Evolutionary conservation across 768 basidiomycete species (phyloP), one percentile per base, ranked within the genome.

Genomic region (Serendipita sp.): DNA sequence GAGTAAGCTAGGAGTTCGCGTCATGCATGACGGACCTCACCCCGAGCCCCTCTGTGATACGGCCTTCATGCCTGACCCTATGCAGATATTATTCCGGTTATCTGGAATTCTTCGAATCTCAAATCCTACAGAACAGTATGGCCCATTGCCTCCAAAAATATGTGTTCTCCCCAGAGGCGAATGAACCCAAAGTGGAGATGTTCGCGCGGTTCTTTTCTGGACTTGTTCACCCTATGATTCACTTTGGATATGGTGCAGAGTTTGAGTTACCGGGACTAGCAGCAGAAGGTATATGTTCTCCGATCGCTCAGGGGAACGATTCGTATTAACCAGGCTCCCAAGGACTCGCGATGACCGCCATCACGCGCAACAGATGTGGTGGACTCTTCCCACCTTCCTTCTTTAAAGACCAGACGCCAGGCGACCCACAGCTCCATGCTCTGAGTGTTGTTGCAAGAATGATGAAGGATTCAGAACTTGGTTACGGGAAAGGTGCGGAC

Each of bases 221-320:
- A 2, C 67, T 84, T 5, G 28, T 87, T 3, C 86, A 88, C 66
- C 81, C 85, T 0, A 62, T 86, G 42, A 86, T 88, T 48, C 82
- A 86, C 66, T 66, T 73, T 2, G 85, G 82, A 14, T 80, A 81
- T 69, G 85, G 84, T 2, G 70, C 78, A 2, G 86, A 87, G 69
- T 86, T 86, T 64, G 74, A 76, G 14, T 63, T 83, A 22, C 77
- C 79, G 4, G 85, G 84, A 0, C 70, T 85, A 51, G 70, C 81
- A 1, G 80, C 80, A 1, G 85, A 88, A 74, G 86, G 85, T 84
- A 61, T 24, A 31, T 34, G 1, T 64, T 28, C 2, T 58, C 34
- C n/a, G n/a, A n/a, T 61, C 16, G 26, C 5, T 34, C 56, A 1
- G 0, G 0, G n/a, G 3, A 17, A 11, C 1, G 61, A 41, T 45